Evolutionary conservation across 371 early-diverging fungal species (phyloP).

Genomic region (Smittium culicis): DNA sequence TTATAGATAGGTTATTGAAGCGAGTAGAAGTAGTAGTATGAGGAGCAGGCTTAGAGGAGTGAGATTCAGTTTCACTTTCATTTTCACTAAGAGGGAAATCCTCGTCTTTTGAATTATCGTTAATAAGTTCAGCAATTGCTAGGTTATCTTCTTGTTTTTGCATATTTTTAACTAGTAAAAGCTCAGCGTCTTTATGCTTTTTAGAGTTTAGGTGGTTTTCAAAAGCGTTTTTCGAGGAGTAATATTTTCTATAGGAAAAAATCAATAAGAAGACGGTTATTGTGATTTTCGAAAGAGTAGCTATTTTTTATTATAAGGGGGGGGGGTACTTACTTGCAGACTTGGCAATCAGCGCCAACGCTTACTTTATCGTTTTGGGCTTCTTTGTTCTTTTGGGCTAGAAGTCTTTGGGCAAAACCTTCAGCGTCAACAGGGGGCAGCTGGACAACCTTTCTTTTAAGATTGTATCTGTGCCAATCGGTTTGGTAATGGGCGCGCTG

Average conservation of each 20-base stretch:
- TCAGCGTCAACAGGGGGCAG: constrained; percentile 66
- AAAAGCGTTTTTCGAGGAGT: constrained; percentile 63
- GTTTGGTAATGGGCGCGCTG: constrained; percentile 82
- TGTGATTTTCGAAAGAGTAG: too few species aligned
- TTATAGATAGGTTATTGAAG: background rate
- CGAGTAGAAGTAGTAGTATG: background rate
- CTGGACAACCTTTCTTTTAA: constrained; percentile 82
- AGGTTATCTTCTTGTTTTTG: constrained; percentile 16
- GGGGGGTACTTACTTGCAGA: constrained; percentile 25
- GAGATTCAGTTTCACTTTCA: constrained; percentile 28
- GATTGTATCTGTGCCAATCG: constrained; percentile 97
- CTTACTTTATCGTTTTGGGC: constrained; percentile 19
- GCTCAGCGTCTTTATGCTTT: constrained; percentile 75
- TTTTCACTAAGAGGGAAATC: constrained; percentile 24
- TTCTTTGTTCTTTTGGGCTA: constrained; percentile 35
- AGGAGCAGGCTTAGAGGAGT: background rate
- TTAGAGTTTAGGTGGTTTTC: constrained; percentile 75
- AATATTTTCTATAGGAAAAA: constrained; percentile 38
- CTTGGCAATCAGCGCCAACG: constrained; percentile 29
- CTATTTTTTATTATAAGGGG: too few species aligned
- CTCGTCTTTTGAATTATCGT: constrained; percentile 5
- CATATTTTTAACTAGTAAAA: constrained; percentile 17
- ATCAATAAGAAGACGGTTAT: constrained; percentile 7
- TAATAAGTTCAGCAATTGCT: constrained; percentile 13
- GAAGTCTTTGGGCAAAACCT: constrained; percentile 59